These are phyloP conservation scores for Marsdenia floribunda DNA, from an alignment of 257 asterid genomes.

Conservation along the genomic window DNA sequence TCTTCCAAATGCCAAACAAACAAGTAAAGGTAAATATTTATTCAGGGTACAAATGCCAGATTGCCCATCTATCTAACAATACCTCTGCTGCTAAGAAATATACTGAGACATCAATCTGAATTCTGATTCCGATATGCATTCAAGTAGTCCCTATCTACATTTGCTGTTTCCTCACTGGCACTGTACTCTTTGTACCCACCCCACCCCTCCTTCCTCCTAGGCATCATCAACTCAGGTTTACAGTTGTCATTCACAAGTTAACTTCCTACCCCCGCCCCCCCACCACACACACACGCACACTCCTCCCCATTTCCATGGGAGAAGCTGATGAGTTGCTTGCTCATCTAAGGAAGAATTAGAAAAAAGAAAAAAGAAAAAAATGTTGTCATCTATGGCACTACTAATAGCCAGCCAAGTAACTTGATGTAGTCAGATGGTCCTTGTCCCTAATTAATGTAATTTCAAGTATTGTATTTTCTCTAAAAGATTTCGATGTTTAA, in stretches of 20 bases:
- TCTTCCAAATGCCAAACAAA: neutral
- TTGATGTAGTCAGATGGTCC: too few species aligned
- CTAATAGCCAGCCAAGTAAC: too few species aligned
- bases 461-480: too few species aligned
- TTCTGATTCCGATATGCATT: neutral
- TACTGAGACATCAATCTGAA: neutral
- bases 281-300: too few species aligned
- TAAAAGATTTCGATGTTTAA: too few species aligned
- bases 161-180: conserved; percentile 2
- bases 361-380: too few species aligned
- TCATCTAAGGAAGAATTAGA: too few species aligned
- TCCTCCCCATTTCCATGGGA: too few species aligned
- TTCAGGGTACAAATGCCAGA: neutral
- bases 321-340: too few species aligned
- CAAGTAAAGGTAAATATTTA: neutral
- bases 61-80: neutral
- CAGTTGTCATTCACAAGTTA: neutral
- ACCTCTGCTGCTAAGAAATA: neutral
- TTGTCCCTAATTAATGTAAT: too few species aligned
- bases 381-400: too few species aligned
- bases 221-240: neutral
- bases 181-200: neutral
- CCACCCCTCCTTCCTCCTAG: neutral
- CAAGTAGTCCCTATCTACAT: neutral
- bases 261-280: too few species aligned